phyloP scores from a whole-genome alignment of 208 protist species.

The Phytomonas sp. region DNA sequence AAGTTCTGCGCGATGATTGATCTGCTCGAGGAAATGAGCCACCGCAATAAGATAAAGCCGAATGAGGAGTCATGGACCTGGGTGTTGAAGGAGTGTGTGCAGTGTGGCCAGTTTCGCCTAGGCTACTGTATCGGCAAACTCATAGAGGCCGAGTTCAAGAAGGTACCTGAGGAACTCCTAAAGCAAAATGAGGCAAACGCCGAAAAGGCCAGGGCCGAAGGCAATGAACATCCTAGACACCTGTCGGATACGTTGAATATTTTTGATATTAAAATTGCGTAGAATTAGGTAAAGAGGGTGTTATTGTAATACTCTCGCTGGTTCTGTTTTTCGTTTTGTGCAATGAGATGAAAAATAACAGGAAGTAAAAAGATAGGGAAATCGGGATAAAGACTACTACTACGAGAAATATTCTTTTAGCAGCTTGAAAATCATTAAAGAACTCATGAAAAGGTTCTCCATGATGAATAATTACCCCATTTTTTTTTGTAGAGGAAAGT shows the following conservation, averaged over 20 bases:
- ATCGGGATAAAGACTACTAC: background rate
- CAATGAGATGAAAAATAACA: background rate
- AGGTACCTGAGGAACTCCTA: constrained; percentile 57
- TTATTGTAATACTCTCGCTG: background rate
- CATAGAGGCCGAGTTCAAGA: constrained; percentile 79
- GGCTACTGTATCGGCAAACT: constrained; percentile 69
- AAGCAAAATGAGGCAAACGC: constrained; percentile 78
- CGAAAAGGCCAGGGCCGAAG: constrained; percentile 70
- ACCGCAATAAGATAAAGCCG: constrained; percentile 83
- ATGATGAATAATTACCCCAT: background rate
- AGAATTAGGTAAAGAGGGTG: constrained; percentile 13
- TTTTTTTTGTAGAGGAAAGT: constrained; percentile 5
- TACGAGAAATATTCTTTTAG: background rate
- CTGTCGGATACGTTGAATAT: constrained; percentile 60
- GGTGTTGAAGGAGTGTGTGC: constrained; percentile 81
- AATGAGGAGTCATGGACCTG: constrained; percentile 82
- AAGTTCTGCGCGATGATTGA: constrained; percentile 90
- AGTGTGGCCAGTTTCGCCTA: constrained; percentile 75
- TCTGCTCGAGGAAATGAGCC: constrained; percentile 83
- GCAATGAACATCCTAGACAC: constrained; percentile 72
- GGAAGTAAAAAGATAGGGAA: no score
- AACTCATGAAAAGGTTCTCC: background rate
- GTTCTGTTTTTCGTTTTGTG: constrained; percentile 12
- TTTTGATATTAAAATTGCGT: constrained; percentile 87
- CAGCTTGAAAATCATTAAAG: background rate